Evolutionary conservation across 176 grass and related monocot genomes (phyloP).

Genomic region (Poa pratensis): DNA sequence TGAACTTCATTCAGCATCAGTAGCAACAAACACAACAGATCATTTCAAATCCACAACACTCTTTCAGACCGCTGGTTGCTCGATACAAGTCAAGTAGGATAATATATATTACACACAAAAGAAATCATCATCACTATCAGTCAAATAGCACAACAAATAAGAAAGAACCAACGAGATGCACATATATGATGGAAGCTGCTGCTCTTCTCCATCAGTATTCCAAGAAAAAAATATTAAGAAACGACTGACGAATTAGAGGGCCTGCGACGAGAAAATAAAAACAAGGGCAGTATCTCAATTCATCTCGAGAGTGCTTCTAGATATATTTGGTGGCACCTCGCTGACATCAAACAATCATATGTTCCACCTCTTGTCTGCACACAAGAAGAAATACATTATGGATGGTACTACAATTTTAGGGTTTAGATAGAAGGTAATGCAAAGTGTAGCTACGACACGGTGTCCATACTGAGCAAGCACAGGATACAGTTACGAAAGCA

Average conservation of each 20-base stretch:
- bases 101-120: slow-evolving; percentile 49
- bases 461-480: slow-evolving; percentile 2
- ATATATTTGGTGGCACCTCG: slow-evolving; percentile 38
- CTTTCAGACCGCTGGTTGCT: slow-evolving; percentile 41
- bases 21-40: slow-evolving; percentile 36
- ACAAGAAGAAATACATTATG: not conserved
- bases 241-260: slow-evolving; percentile 43
- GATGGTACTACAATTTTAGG: not conserved
- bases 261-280: slow-evolving; percentile 9
- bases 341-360: slow-evolving; percentile 54
- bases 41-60: slow-evolving; percentile 39
- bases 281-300: slow-evolving; percentile 28
- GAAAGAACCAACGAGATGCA: slow-evolving; percentile 48
- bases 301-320: slow-evolving; percentile 45
- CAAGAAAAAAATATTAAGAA: slow-evolving; percentile 38
- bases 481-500: not conserved
- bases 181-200: slow-evolving; percentile 53
- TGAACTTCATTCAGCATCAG: slow-evolving; percentile 30
- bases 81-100: slow-evolving; percentile 52
- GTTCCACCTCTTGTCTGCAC: slow-evolving; percentile 87
- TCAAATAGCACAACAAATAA: slow-evolving; percentile 55
- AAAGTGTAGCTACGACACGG: not conserved
- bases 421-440: not conserved
- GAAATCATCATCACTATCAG: slow-evolving; percentile 54
- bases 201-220: slow-evolving; percentile 40